These are phyloP conservation scores for Comarum palustre DNA, from an alignment of 306 rosid genomes.

Conservation along the genomic window DNA sequence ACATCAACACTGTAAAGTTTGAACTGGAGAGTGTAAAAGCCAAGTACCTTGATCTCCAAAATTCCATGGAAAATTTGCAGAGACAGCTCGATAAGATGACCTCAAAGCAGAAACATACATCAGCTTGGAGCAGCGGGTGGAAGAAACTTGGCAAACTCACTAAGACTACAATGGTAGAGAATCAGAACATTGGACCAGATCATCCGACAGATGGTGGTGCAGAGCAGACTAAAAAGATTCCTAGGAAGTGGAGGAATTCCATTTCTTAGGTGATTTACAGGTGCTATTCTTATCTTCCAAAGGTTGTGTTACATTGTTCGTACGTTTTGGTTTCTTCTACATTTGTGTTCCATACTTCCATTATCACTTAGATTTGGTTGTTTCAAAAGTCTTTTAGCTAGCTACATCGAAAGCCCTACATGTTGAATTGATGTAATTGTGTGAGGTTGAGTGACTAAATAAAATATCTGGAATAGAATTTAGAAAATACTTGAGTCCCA, in stretches of 20 bases:
- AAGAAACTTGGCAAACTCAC: conserved; percentile 86
- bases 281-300: conserved; percentile 1
- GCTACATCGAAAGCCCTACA: neutral
- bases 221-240: conserved; percentile 55
- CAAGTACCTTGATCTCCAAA: conserved; percentile 81
- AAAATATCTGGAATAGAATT: neutral
- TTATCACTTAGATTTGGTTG: neutral
- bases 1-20: conserved; percentile 86
- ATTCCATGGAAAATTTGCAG: conserved; percentile 79
- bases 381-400: neutral
- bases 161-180: conserved; percentile 49
- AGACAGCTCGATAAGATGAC: conserved; percentile 78
- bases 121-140: conserved; percentile 98
- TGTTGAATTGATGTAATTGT: neutral
- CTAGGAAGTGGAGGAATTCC: conserved; percentile 95
- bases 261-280: conserved; percentile 44
- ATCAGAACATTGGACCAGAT: conserved; percentile 47
- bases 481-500: too few relatives aligned
- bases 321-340: neutral
- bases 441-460: neutral
- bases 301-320: neutral
- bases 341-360: neutral
- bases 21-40: conserved; percentile 84
- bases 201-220: conserved; percentile 21
- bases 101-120: conserved; percentile 69